A percentile compares a stretch with the other conserved stretches of the same genome.
Evolutionary conservation across 768 basidiomycete genomes (phyloP).

Genomic region (Calocybe indica): DNA sequence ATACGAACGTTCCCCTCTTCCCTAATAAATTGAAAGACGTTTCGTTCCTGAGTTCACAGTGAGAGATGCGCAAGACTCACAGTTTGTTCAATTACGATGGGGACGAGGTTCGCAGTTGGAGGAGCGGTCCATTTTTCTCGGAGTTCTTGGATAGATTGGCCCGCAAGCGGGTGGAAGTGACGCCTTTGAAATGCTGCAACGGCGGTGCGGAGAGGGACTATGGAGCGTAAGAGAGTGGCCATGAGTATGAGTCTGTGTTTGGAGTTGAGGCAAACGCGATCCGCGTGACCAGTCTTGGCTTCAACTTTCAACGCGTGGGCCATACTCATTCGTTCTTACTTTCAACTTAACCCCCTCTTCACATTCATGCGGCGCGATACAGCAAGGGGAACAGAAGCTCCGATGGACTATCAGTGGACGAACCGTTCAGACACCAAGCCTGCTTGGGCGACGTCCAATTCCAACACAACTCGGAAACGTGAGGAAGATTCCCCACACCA

Average conservation of each 20-base stretch:
- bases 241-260: conserved; percentile 11
- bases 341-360: conserved; percentile 3
- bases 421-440: conserved; percentile 53
- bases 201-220: conserved; percentile 12
- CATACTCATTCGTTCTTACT: conserved; percentile 10
- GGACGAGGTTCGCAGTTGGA: conserved; percentile 65
- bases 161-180: conserved; percentile 49
- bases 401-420: conserved; percentile 89
- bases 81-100: conserved; percentile 92
- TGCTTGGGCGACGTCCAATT: conserved; percentile 45
- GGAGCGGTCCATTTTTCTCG: conserved; percentile 29
- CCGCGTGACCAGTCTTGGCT: conserved; percentile 19
- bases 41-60: not conserved
- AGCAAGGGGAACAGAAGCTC: conserved; percentile 51
- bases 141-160: conserved; percentile 28
- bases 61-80: conserved; percentile 28
- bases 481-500: conserved; percentile 18
- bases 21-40: conserved; percentile 31
- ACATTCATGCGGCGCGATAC: conserved; percentile 36
- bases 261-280: conserved; percentile 7
- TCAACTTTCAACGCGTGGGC: conserved; percentile 26
- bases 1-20: conserved; percentile 84
- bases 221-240: conserved; percentile 18
- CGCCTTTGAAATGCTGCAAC: conserved; percentile 22
- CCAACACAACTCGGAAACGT: conserved; percentile 67